Evolutionary conservation across 805 yeast genomes (phyloP).

Genomic region (Lachancea lanzarotensis): DNA sequence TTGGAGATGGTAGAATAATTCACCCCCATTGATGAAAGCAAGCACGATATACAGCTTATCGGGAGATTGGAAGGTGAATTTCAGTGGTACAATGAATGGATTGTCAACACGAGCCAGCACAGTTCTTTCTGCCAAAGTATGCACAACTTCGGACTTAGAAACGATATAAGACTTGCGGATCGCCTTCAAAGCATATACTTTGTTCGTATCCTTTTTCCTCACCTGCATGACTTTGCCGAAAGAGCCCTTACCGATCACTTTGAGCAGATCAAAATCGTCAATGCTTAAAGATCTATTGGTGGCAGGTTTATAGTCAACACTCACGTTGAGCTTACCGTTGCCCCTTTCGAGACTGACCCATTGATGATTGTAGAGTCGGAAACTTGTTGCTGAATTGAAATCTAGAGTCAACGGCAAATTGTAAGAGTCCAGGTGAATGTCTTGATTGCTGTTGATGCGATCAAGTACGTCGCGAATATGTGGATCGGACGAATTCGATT

Average conservation of each 20-base stretch:
- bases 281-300: constrained; percentile 66
- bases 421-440: constrained; percentile 69
- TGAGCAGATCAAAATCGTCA: constrained; percentile 86
- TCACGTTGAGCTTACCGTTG: constrained; percentile 50
- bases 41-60: constrained; percentile 86
- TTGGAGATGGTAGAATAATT: constrained; percentile 88
- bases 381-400: constrained; percentile 41
- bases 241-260: constrained; percentile 96
- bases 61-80: constrained; percentile 95
- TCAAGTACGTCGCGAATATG: constrained; percentile 26
- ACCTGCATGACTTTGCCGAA: constrained; percentile 99
- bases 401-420: constrained; percentile 54
- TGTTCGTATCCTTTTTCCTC: constrained; percentile 88
- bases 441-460: constrained; percentile 44
- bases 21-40: constrained; percentile 96
- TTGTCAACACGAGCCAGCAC: constrained; percentile 88
- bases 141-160: constrained; percentile 89
- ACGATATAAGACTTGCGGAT: constrained; percentile 92
- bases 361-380: constrained; percentile 63
- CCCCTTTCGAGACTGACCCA: constrained; percentile 38
- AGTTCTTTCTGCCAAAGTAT: constrained; percentile 92
- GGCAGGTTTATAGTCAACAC: constrained; percentile 64
- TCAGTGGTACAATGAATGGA: constrained; percentile 93
- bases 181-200: constrained; percentile 90
- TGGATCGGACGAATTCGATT: constrained; percentile 21